Evolutionary conservation across 1,139 yeast species (phyloP).

Genomic region (Geotrichum siamense): DNA sequence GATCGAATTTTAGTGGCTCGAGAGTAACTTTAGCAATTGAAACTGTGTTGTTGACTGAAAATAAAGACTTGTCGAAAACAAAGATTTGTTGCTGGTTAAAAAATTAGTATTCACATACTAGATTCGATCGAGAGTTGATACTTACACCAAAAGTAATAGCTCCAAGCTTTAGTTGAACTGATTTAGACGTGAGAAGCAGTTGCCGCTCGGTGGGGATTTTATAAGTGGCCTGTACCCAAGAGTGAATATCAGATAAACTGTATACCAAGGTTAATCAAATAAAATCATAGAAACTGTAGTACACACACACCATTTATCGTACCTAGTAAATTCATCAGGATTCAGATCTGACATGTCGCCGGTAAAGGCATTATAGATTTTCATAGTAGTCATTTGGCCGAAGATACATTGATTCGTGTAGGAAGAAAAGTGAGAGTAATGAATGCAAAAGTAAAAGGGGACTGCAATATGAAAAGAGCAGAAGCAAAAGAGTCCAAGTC

Average conservation of each 20-base stretch:
- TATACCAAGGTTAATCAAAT: not conserved
- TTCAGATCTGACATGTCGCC: constrained; percentile 20
- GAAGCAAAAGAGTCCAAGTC: too few relatives aligned
- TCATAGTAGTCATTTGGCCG: constrained; percentile 20
- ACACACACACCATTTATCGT: constrained; percentile 8
- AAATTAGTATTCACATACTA: not conserved
- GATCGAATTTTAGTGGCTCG: constrained; percentile 7
- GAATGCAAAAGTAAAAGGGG: not conserved
- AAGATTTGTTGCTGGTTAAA: constrained; percentile 17
- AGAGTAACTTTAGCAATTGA: constrained; percentile 10
- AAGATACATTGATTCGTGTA: not conserved
- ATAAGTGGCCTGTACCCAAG: constrained; percentile 19
- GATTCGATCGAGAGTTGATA: not conserved
- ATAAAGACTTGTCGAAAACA: constrained; percentile 15
- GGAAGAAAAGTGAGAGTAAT: not conserved
- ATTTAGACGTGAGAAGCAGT: constrained; percentile 28
- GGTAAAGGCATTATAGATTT: constrained; percentile 23
- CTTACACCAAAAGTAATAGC: constrained; percentile 25
- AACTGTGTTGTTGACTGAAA: constrained; percentile 17
- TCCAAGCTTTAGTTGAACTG: constrained; percentile 30
- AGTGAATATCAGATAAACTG: constrained; percentile 23
- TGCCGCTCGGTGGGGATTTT: constrained; percentile 26
- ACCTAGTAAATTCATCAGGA: constrained; percentile 25
- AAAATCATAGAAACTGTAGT: not conserved
- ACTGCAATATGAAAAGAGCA: too few relatives aligned